A percentile compares a stretch with the other conserved stretches of the same genome.
These are phyloP conservation scores for Betula pendula DNA, from an alignment of 306 rosid genomes.

Conservation along the genomic window DNA sequence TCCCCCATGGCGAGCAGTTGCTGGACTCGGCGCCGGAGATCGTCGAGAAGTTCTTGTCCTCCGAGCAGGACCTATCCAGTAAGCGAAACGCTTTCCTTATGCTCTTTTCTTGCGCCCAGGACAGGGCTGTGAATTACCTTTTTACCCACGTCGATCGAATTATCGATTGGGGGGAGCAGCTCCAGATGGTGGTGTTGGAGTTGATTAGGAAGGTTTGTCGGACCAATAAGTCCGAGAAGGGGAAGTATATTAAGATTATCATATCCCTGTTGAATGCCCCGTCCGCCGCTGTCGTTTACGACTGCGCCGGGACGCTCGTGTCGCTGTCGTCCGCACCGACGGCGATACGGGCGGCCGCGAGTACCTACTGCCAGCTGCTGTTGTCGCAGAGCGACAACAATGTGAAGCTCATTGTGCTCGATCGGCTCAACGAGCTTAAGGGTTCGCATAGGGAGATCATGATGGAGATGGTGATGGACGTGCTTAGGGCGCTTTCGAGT, in stretches of 20 bases:
- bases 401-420: conserved; percentile 88
- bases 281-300: conserved; percentile 85
- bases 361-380: conserved; percentile 74
- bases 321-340: conserved; percentile 90
- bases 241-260: conserved; percentile 84
- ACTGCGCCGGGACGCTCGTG: conserved; percentile 89
- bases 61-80: conserved; percentile 81
- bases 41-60: conserved; percentile 62
- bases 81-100: conserved; percentile 93
- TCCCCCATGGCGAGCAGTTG: conserved; percentile 80
- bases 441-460: conserved; percentile 72
- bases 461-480: conserved; percentile 96
- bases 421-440: conserved; percentile 81
- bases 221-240: conserved; percentile 72
- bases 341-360: conserved; percentile 85
- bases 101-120: conserved; percentile 88
- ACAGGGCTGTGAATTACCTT: conserved; percentile 73
- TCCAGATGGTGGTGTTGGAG: conserved; percentile 88
- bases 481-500: conserved; percentile 78
- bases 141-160: conserved; percentile 66
- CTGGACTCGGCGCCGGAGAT: conserved; percentile 87
- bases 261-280: conserved; percentile 62
- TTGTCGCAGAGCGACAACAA: conserved; percentile 95
- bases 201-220: conserved; percentile 88
- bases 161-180: conserved; percentile 84